Conservation (phyloP, 805 yeast genomes). For the Pichia occidentalis region DNA sequence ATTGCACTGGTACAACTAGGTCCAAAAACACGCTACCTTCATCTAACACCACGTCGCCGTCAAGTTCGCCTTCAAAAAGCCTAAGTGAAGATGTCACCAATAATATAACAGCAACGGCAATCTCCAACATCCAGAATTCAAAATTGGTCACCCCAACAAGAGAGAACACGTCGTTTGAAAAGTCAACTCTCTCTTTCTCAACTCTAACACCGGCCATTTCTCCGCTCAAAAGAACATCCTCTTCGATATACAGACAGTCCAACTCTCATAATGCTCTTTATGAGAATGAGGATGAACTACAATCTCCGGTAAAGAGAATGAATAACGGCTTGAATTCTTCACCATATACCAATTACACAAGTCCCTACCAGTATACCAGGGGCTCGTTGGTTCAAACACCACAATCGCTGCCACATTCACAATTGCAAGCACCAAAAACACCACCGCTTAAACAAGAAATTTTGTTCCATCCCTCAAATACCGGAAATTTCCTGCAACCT, state of each 20-base stretch:
- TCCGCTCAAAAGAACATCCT: slow-evolving; percentile 26
- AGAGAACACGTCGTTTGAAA: slow-evolving; percentile 1
- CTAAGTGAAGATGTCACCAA: slow-evolving; percentile 13
- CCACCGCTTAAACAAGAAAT: slow-evolving; percentile 23
- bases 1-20: too few relatives aligned
- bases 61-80: slow-evolving; percentile 18
- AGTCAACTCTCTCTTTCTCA: slow-evolving; percentile 6
- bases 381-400: slow-evolving; percentile 15
- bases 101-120: slow-evolving; percentile 17
- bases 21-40: too few relatives aligned
- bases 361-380: slow-evolving; percentile 18
- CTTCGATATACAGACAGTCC: slow-evolving; percentile 10
- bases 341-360: slow-evolving; percentile 22
- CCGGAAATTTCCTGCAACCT: not conserved
- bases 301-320: slow-evolving; percentile 26
- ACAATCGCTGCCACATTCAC: slow-evolving; percentile 14
- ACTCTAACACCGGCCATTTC: slow-evolving; percentile 17
- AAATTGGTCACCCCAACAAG: slow-evolving; percentile 13
- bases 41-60: slow-evolving; percentile 9
- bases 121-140: slow-evolving; percentile 15
- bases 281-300: slow-evolving; percentile 11
- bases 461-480: slow-evolving; percentile 1
- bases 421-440: slow-evolving; percentile 25
- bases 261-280: slow-evolving; percentile 2
- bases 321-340: slow-evolving; percentile 26